These are phyloP conservation scores for Hypericum perforatum DNA, from an alignment of 345 rosid species.

Conservation along the genomic window DNA sequence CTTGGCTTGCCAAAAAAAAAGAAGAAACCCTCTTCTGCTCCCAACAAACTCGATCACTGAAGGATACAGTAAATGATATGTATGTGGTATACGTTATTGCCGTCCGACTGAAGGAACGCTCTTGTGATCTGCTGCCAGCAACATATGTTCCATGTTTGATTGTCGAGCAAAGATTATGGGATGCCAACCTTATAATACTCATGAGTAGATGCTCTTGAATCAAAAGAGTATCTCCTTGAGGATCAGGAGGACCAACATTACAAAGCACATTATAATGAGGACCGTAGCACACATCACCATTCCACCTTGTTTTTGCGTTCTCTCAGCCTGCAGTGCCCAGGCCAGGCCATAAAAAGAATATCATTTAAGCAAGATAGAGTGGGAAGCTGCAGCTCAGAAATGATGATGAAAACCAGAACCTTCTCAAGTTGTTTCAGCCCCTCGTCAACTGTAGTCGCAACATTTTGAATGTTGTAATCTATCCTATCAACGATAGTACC, in stretches of 20 bases:
- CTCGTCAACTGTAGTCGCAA: constrained; percentile 74
- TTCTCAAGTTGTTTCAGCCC: constrained; percentile 88
- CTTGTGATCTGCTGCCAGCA: too few species aligned
- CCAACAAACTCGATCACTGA: too few species aligned
- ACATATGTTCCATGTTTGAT: too few species aligned
- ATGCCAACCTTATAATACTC: too few species aligned
- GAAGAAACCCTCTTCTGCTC: too few species aligned
- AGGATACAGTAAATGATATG: too few species aligned
- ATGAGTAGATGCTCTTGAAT: constrained; percentile 10
- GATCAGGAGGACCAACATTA: constrained; percentile 83
- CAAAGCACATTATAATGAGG: constrained; percentile 83
- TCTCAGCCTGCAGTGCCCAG: constrained; percentile 62
- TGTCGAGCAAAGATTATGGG: too few species aligned
- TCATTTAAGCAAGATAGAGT: background rate
- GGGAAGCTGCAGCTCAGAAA: too few species aligned
- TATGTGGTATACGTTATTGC: too few species aligned
- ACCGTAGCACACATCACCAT: constrained; percentile 93
- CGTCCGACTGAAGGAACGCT: too few species aligned
- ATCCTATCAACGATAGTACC: constrained; percentile 95
- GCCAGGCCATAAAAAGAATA: background rate
- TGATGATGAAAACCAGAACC: constrained; percentile 26
- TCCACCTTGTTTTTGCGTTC: constrained; percentile 80
- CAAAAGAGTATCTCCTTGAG: constrained; percentile 69
- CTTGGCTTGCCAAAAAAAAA: too few species aligned
- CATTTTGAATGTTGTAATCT: constrained; percentile 88